Conservation (phyloP, 1,284 basidiomycete species). For the Sparassis latifolia region DNA sequence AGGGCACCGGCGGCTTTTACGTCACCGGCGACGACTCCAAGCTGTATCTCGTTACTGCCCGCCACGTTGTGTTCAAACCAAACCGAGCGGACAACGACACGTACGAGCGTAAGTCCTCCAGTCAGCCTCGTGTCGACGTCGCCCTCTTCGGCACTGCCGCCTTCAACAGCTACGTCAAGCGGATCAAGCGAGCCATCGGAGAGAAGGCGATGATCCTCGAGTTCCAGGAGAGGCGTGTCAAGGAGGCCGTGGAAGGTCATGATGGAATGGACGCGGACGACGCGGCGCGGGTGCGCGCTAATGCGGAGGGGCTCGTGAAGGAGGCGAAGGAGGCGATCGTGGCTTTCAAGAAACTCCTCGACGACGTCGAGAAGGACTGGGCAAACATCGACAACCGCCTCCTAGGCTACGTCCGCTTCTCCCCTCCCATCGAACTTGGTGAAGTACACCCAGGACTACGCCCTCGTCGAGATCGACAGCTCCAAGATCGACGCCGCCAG, state of each 20-base stretch:
- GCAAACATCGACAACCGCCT: constrained; percentile 16
- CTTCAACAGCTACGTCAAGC: constrained; percentile 3
- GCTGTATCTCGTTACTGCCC: constrained; percentile 17
- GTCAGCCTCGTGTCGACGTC: constrained; percentile 5
- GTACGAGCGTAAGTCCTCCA: constrained; percentile 2
- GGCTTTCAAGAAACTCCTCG: constrained; percentile 15
- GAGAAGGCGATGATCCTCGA: neutral
- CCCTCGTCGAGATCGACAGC: constrained; percentile 25
- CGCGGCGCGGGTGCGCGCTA: neutral
- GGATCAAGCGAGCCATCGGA: constrained; percentile 7
- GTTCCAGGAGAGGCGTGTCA: neutral
- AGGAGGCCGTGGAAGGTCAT: constrained; percentile 6
- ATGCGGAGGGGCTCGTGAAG: constrained; percentile 8
- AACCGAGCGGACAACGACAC: constrained; percentile 6
- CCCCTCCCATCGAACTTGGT: constrained; percentile 19
- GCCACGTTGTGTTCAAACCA: constrained; percentile 18
- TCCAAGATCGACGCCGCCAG: constrained; percentile 19
- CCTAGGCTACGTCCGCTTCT: constrained; percentile 23
- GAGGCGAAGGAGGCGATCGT: constrained; percentile 16
- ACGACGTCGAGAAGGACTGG: constrained; percentile 22
- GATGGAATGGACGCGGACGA: constrained; percentile 1
- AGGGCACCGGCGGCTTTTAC: constrained; percentile 8
- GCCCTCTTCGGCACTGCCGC: constrained; percentile 9
- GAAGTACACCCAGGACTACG: constrained; percentile 27
- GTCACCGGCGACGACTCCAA: constrained; percentile 6